Percentiles rank a stretch among this genome's conserved stretches.
Conservation (phyloP, 2,329 filamentous ascomycete species). For the Aspergillus awamori region DNA sequence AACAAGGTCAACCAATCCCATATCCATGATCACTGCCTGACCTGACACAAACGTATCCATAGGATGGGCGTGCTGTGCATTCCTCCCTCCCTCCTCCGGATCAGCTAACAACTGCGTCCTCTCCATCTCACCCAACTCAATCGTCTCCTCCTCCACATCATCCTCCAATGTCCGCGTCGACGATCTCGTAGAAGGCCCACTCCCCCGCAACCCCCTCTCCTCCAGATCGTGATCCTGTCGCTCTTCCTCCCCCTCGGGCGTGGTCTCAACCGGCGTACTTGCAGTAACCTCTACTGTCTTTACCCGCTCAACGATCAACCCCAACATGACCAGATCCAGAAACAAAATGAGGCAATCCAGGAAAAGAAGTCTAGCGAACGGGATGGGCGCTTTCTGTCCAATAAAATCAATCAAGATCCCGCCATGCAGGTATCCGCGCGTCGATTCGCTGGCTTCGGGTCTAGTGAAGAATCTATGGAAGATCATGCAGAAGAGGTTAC, state of each 20-base stretch:
- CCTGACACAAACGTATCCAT: conserved; percentile 44
- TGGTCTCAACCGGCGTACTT: conserved; percentile 13
- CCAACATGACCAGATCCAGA: conserved; percentile 61
- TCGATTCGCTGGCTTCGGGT: conserved; percentile 55
- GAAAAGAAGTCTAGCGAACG: conserved; percentile 54
- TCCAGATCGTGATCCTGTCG: conserved; percentile 62
- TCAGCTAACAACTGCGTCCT: conserved; percentile 39
- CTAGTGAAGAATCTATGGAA: conserved; percentile 58
- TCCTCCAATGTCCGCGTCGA: conserved; percentile 9
- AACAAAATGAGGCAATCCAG: conserved; percentile 58
- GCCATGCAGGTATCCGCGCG: conserved; percentile 61
- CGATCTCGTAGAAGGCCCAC: conserved; percentile 47
- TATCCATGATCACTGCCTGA: conserved; percentile 41
- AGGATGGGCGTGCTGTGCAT: conserved; percentile 35
- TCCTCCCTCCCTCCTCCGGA: conserved; percentile 28
- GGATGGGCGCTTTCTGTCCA: conserved; percentile 61
- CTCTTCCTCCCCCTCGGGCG: conserved; percentile 8
- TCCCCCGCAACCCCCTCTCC: conserved; percentile 54
- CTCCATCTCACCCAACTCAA: conserved; percentile 45
- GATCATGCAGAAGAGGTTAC: conserved; percentile 59
- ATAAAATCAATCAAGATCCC: conserved; percentile 67
- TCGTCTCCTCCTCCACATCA: conserved; percentile 30
- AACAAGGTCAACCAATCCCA: conserved; percentile 39
- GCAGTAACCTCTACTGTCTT: conserved; percentile 43
- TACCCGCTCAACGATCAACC: conserved; percentile 56